phyloP scores from a whole-genome alignment of 257 asterid species.

The Plantago ovata region DNA sequence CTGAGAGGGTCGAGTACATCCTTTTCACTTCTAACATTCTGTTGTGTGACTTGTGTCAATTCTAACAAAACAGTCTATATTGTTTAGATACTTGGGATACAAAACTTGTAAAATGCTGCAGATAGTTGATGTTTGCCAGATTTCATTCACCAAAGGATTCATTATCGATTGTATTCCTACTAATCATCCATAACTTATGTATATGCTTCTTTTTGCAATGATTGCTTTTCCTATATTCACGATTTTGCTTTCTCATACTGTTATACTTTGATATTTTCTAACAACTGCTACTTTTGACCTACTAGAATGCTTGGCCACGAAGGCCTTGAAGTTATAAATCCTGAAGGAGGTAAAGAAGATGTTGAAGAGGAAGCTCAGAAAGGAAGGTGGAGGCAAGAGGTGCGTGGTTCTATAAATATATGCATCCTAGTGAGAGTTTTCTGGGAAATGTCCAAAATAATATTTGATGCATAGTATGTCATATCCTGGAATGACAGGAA shows the following conservation, averaged over 20 bases:
- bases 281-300: conserved; percentile 10
- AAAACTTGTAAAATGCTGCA: too few relatives aligned
- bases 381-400: conserved; percentile 96
- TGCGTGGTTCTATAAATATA: conserved; percentile 25
- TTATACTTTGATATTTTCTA: conserved; percentile 7
- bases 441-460: neutral
- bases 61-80: too few relatives aligned
- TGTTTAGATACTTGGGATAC: too few relatives aligned
- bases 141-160: too few relatives aligned
- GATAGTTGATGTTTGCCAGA: too few relatives aligned
- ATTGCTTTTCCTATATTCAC: neutral
- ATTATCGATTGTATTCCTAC: too few relatives aligned
- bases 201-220: conserved; percentile 6
- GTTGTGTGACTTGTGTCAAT: too few relatives aligned
- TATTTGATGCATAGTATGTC: too few relatives aligned
- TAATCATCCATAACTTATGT: neutral
- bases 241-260: neutral
- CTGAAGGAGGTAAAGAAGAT: conserved; percentile 97
- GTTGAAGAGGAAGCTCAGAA: conserved; percentile 93
- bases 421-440: conserved; percentile 11
- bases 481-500: too few relatives aligned
- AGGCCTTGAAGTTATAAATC: conserved; percentile 96
- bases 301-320: conserved; percentile 75
- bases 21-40: too few relatives aligned
- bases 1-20: too few relatives aligned